Evolutionary conservation across 257 asterid genomes (phyloP).

Genomic region (Rauvolfia tetraphylla): DNA sequence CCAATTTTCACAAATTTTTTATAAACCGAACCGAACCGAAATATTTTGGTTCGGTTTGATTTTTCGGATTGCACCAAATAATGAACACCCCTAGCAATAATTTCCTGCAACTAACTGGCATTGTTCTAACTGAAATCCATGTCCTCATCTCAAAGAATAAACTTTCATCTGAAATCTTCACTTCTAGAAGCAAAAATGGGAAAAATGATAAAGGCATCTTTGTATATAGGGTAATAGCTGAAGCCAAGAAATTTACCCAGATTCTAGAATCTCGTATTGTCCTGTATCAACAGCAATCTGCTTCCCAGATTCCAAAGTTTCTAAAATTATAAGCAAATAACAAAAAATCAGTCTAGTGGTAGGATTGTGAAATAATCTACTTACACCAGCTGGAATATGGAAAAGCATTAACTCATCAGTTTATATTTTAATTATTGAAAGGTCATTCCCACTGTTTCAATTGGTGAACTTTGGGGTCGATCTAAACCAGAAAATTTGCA

Average conservation of each 20-base stretch:
- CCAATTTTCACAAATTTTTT: too few relatives aligned
- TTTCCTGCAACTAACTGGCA: neutral
- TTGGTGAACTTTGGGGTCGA: neutral
- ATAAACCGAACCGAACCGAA: too few relatives aligned
- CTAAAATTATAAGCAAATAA: slow-evolving; percentile 27
- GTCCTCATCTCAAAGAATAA: neutral
- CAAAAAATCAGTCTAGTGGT: neutral
- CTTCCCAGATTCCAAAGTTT: slow-evolving; percentile 45
- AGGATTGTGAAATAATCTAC: neutral
- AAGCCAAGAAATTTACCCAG: slow-evolving; percentile 46
- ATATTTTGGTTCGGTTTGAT: too few relatives aligned
- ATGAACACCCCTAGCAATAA: too few relatives aligned
- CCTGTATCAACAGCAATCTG: slow-evolving; percentile 85
- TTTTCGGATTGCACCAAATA: too few relatives aligned
- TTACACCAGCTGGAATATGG: neutral
- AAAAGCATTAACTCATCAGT: neutral
- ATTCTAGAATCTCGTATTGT: slow-evolving; percentile 54
- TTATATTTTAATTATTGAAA: neutral
- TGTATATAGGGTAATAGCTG: neutral
- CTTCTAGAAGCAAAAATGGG: neutral
- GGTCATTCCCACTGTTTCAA: neutral
- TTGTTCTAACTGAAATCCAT: neutral
- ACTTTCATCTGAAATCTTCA: neutral
- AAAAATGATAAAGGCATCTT: neutral
- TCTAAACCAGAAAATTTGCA: neutral